These are phyloP conservation scores for Vitis hybrid DNA, from an alignment of 177 flowering plant genomes.

Conservation along the genomic window DNA sequence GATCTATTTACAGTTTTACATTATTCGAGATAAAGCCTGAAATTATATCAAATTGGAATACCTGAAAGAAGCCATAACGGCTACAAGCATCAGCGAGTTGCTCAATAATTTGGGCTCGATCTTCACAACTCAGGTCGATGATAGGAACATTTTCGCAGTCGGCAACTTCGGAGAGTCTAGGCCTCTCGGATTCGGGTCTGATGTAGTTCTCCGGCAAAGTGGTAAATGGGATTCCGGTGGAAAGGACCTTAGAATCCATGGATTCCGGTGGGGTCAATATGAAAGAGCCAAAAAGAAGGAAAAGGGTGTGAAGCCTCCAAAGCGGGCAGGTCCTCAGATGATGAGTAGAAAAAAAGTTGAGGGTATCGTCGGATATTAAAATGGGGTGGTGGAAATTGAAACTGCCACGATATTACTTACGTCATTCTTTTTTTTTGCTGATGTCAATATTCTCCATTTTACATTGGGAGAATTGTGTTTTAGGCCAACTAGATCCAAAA, in stretches of 20 bases:
- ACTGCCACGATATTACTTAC: too few species aligned
- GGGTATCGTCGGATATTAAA: too few species aligned
- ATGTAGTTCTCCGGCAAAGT: constrained; percentile 51
- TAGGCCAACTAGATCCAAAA: too few species aligned
- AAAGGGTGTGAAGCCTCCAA: too few species aligned
- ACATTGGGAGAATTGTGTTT: too few species aligned
- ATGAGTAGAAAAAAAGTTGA: too few species aligned
- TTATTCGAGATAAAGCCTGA: too few species aligned
- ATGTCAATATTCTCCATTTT: too few species aligned
- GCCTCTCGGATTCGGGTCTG: constrained; percentile 57
- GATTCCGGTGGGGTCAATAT: not conserved
- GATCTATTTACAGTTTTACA: not conserved
- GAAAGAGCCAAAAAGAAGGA: too few species aligned
- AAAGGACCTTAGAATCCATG: constrained; percentile 44
- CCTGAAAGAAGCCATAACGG: constrained; percentile 61
- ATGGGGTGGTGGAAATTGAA: too few species aligned
- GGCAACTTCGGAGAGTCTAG: constrained; percentile 45
- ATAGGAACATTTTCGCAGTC: constrained; percentile 47
- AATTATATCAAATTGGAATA: not conserved
- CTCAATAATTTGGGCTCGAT: constrained; percentile 21
- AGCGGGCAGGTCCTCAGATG: too few species aligned
- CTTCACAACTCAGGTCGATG: constrained; percentile 33
- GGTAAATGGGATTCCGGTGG: constrained; percentile 33
- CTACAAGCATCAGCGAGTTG: constrained; percentile 53
- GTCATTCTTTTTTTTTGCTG: too few species aligned